Evolutionary conservation across 208 protist species (phyloP), one percentile per base, ranked within the genome.

Genomic region (Leishmania tropica): DNA sequence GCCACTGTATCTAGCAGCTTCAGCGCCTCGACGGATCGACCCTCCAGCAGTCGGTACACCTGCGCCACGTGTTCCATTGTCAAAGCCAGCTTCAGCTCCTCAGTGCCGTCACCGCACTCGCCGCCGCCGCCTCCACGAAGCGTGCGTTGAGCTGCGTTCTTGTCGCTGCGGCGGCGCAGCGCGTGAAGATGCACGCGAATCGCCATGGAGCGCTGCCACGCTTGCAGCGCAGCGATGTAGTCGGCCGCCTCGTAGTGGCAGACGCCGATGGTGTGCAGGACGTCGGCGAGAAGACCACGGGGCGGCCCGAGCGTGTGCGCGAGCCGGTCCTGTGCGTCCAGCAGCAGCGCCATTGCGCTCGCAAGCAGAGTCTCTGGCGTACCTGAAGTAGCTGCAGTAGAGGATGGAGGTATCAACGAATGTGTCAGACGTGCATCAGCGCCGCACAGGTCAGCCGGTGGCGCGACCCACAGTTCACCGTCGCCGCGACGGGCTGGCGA

Each of bases 1-100:
- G 86, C 79, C 10, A 93, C 89, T 28, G 77, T 76, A 47, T 85
- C 85, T 80, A 90, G 85, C 80, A 93, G 58, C 81, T 85, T 85
- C 77, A 87, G 79, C 64, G 88, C 90, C 73, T 87, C 85, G 70
- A 74, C 65, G 13, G 51, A 56, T 13, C 56, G 75, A 0, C 83
- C 74, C 1, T 79, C 78, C 21, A 85, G 5, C 2, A 78, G 62
- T 37, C 87, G 88, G 60, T 92, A 93, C 31, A 96, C 78, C 70
- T 92, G 85, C 62, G 89, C 90, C 10, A 96, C 83, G 79, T 94
- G 90, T 76, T 94, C 90, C 73, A 94, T 64, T 37, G 92, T 96
- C 40, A 92, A 84, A 6, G 90, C 90, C 68, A 94, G 77, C 79
- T 87, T 91, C 68, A 95, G 78, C 75, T 93, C 88, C 56, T 86